These are phyloP conservation scores for Biscogniauxia sp. DNA, from an alignment of 2,329 filamentous ascomycete genomes.

Conservation along the genomic window DNA sequence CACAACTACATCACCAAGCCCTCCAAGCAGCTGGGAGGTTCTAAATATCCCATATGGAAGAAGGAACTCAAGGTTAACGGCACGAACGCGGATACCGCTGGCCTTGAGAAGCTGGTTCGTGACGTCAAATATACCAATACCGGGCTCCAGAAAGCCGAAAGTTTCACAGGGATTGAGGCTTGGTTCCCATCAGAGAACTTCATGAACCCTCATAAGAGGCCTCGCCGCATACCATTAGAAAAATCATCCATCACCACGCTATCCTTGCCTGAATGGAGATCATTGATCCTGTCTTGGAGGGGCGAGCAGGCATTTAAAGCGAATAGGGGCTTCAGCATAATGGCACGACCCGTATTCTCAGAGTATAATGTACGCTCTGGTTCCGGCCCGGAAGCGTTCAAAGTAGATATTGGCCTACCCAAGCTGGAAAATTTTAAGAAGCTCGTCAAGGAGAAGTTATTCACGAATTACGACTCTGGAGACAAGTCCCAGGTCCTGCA, in stretches of 20 bases:
- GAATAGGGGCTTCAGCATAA: constrained; percentile 8
- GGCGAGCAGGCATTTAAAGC: neutral
- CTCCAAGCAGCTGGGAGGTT: neutral
- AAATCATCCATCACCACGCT: neutral
- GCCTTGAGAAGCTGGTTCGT: constrained; percentile 7
- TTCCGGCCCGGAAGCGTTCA: neutral
- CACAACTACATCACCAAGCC: neutral
- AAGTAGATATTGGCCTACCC: constrained; percentile 3
- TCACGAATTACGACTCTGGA: constrained; percentile 6
- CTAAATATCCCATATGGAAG: neutral
- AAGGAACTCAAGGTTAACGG: constrained; percentile 4
- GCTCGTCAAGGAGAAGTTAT: constrained; percentile 2
- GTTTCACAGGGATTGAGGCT: constrained; percentile 16
- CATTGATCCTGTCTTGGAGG: constrained; percentile 1
- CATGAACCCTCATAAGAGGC: constrained; percentile 1
- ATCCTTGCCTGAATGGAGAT: constrained; percentile 10
- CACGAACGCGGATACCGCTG: neutral
- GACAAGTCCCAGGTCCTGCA: constrained; percentile 12
- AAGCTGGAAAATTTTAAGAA: constrained; percentile 6
- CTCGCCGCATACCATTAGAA: constrained; percentile 6
- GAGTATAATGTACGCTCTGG: constrained; percentile 12
- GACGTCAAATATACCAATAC: neutral
- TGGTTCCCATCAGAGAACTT: constrained; percentile 20
- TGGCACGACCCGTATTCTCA: constrained; percentile 19
- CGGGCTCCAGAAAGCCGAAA: neutral